Evolutionary conservation across 2,329 filamentous ascomycete species (phyloP), one percentile per base, ranked within the genome.

Genomic region (Arthrobotrys entomopaga): DNA sequence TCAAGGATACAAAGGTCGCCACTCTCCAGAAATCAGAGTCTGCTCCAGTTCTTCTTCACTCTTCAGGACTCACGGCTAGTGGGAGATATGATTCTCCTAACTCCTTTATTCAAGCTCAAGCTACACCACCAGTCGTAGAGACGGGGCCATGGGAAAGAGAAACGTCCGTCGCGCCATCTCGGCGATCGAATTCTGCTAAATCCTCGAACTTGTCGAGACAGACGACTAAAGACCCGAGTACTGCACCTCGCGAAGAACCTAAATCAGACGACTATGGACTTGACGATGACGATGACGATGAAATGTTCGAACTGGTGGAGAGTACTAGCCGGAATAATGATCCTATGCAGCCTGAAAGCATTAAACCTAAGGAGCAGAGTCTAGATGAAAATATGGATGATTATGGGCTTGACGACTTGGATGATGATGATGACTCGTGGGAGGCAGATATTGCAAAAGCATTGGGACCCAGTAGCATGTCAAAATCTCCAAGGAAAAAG

Each of bases 281-380:
- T 69, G 87, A 89, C 77, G 87, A 89, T 49, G 87, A 88, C 43
- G 73, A 76, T 48, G 63, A 71, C 38, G 73, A 76, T 15, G 70
- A 67, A 26, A 67, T 74, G 63, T 59, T 74, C 42, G 63, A 67
- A 24, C 52, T 74, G 16, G 26, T 63, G 13, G 70, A 74, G 4
- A 54, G 70, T 15, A 67, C 60, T 0, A 42, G 60, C n/a, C 63
- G 57, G 7, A 38, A 40, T 22, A 24, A 16, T 10, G 43, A 67
- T 20, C 24, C 15, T 6, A n/a, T 26, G 15, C 46, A 74, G 20
- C 20, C 2, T n/a, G 56, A 48, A 22, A 20, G 19, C 38, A 10
- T 6, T 11, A 19, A 26, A n/a, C 22, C 15, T 34, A 20, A 19
- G 16, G 50, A 22, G 13, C 11, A 53, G 11, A 20, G 29, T 13